Evolutionary conservation across 768 basidiomycete species (phyloP).

Genomic region (Amanita rubescens): DNA sequence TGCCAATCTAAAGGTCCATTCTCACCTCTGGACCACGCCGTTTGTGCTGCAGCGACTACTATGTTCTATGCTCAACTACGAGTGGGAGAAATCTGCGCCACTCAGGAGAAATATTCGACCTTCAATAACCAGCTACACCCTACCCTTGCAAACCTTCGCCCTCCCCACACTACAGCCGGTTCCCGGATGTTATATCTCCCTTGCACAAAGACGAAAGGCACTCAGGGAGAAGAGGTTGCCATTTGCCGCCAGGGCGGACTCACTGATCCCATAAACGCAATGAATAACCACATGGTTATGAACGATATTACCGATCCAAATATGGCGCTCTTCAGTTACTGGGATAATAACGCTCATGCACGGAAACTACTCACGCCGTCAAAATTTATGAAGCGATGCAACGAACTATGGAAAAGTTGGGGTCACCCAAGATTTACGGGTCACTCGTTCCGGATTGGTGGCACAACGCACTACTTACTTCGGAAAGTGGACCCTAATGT

Average conservation of each 20-base stretch:
- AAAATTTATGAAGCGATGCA: constrained; percentile 7
- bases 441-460: constrained; percentile 20
- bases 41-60: not conserved
- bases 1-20: not conserved
- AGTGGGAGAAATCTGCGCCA: not conserved
- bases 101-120: not conserved
- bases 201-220: constrained; percentile 26
- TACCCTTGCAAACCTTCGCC: not conserved
- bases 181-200: constrained; percentile 15
- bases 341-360: not conserved
- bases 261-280: constrained; percentile 14
- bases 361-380: not conserved
- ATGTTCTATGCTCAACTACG: not conserved
- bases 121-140: not conserved
- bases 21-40: not conserved
- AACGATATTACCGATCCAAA: constrained; percentile 5
- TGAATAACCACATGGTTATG: constrained; percentile 16
- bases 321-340: constrained; percentile 8
- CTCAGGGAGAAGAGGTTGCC: constrained; percentile 20
- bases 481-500: constrained; percentile 18
- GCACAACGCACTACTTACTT: constrained; percentile 16
- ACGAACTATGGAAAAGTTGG: constrained; percentile 7
- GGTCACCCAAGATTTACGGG: constrained; percentile 6
- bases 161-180: not conserved
- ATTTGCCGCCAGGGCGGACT: constrained; percentile 11